Percentiles rank a stretch among this genome's conserved stretches.
These are phyloP conservation scores for Candida vartiovaarae DNA, from an alignment of 805 yeast species.

Conservation along the genomic window DNA sequence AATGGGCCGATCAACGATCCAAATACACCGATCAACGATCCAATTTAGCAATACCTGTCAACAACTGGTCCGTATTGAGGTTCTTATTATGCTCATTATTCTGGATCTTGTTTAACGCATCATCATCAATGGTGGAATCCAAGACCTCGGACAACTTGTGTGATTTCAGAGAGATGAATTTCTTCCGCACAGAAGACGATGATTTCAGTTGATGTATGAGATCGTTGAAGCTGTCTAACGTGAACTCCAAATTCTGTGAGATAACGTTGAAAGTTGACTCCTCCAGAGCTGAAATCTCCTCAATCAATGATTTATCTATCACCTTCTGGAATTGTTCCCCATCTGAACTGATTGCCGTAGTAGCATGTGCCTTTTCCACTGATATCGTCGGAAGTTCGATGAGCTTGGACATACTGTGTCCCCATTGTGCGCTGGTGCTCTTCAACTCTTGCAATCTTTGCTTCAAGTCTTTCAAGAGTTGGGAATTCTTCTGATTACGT, in stretches of 20 bases:
- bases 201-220: constrained; percentile 18
- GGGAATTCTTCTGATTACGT: constrained; percentile 45
- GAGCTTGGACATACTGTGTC: constrained; percentile 12
- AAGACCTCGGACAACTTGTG: constrained; percentile 36
- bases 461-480: constrained; percentile 40
- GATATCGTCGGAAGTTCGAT: constrained; percentile 10
- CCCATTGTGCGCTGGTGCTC: constrained; percentile 44
- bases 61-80: constrained; percentile 26
- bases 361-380: constrained; percentile 6
- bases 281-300: constrained; percentile 11
- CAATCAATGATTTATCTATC: constrained; percentile 12
- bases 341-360: neutral
- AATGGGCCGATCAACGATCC: constrained; percentile 7
- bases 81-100: constrained; percentile 18
- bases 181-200: constrained; percentile 13
- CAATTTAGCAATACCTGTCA: constrained; percentile 28
- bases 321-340: constrained; percentile 22
- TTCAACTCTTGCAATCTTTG: constrained; percentile 36
- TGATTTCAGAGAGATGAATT: constrained; percentile 31
- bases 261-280: constrained; percentile 10
- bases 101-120: constrained; percentile 23
- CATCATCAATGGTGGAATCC: constrained; percentile 39
- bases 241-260: constrained; percentile 9
- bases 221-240: constrained; percentile 18
- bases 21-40: constrained; percentile 9